Evolutionary conservation across 345 rosid species (phyloP).

Genomic region (Triadica sebifera): DNA sequence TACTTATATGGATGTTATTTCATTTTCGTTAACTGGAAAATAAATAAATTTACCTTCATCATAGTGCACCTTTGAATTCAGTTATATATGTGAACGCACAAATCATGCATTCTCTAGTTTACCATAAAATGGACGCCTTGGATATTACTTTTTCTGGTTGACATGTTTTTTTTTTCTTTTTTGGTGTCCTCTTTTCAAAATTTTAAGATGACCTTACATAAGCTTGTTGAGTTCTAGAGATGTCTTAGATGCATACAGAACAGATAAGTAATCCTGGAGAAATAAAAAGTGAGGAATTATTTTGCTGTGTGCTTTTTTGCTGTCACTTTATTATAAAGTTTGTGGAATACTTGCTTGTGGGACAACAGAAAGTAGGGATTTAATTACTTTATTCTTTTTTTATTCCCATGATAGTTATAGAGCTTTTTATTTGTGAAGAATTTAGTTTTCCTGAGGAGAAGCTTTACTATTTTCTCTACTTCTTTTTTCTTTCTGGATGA

Average conservation of each 20-base stretch:
- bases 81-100: neutral
- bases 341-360: neutral
- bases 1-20: neutral
- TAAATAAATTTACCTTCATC: neutral
- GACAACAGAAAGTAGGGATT: neutral
- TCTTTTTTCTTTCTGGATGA: neutral
- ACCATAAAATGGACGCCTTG: neutral
- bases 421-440: neutral
- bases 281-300: neutral
- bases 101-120: neutral
- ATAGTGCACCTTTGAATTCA: neutral
- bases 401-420: neutral
- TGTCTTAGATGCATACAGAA: neutral
- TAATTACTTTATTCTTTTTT: neutral
- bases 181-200: neutral
- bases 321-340: neutral
- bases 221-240: neutral
- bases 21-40: neutral
- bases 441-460: neutral
- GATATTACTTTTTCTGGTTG: neutral
- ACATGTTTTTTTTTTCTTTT: neutral
- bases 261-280: neutral
- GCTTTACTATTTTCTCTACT: too few species aligned
- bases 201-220: neutral
- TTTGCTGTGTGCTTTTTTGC: neutral